phyloP scores from a whole-genome alignment of 345 rosid genomes.

The Aurinia saxatilis region DNA sequence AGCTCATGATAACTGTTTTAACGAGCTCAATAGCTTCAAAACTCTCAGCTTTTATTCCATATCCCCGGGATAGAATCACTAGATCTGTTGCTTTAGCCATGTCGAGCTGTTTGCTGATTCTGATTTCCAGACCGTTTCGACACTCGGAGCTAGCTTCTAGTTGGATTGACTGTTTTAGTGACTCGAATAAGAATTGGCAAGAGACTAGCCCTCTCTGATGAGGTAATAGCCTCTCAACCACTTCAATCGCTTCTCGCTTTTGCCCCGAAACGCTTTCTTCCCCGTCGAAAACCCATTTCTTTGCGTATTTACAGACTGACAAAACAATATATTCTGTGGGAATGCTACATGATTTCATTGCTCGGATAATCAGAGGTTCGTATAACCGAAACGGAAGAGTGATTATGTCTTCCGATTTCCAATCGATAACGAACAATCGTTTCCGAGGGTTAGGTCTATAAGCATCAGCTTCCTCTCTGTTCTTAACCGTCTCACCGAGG shows the following conservation, averaged over 20 bases:
- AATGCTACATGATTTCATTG: conserved; percentile 35
- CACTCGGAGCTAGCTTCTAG: conserved; percentile 54
- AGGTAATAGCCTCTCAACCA: conserved; percentile 62
- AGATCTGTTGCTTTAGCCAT: conserved; percentile 54
- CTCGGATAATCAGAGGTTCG: conserved; percentile 38
- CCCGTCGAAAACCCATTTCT: conserved; percentile 33
- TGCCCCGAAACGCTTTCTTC: conserved; percentile 28
- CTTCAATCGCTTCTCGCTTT: conserved; percentile 50
- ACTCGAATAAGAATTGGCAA: conserved; percentile 42
- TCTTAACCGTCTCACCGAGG: conserved; percentile 48
- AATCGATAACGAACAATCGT: conserved; percentile 46
- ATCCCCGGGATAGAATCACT: conserved; percentile 41
- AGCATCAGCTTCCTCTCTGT: conserved; percentile 23
- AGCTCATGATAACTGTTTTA: conserved; percentile 54
- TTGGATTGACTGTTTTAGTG: conserved; percentile 39
- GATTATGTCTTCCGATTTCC: conserved; percentile 55
- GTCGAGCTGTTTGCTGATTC: conserved; percentile 72
- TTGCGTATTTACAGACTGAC: conserved; percentile 42
- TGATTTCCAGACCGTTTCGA: conserved; percentile 44
- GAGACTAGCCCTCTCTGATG: conserved; percentile 46
- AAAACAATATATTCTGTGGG: conserved; percentile 28
- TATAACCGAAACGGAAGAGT: conserved; percentile 46
- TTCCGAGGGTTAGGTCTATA: conserved; percentile 62
- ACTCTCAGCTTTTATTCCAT: conserved; percentile 35
- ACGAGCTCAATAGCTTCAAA: conserved; percentile 46